Percentiles rank a stretch among this genome's conserved stretches.
These are phyloP conservation scores for Xylaria scruposa DNA, from an alignment of 495 filamentous ascomycete species.

Conservation along the genomic window DNA sequence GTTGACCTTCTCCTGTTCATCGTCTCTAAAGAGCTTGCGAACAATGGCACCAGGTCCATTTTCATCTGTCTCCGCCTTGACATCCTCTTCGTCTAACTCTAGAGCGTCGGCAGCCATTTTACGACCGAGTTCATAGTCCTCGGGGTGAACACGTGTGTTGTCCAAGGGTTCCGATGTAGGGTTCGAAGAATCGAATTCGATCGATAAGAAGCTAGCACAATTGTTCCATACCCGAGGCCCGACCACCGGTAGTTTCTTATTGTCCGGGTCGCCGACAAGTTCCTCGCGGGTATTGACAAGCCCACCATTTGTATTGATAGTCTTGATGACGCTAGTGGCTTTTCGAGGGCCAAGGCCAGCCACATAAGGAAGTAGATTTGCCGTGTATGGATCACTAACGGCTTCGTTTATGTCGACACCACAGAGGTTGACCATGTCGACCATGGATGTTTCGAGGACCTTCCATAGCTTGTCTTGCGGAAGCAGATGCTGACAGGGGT, in stretches of 20 bases:
- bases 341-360: slow-evolving; percentile 94
- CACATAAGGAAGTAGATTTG: slow-evolving; percentile 88
- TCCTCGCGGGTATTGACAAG: slow-evolving; percentile 80
- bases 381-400: slow-evolving; percentile 75
- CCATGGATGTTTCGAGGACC: slow-evolving; percentile 89
- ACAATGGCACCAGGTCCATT: slow-evolving; percentile 88
- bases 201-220: slow-evolving; percentile 90
- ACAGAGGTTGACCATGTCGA: slow-evolving; percentile 96
- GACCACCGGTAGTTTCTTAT: slow-evolving; percentile 77
- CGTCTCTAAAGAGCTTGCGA: slow-evolving; percentile 87
- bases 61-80: slow-evolving; percentile 90
- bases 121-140: slow-evolving; percentile 95
- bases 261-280: slow-evolving; percentile 83
- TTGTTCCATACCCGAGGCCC: slow-evolving; percentile 93
- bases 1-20: slow-evolving; percentile 92
- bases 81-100: slow-evolving; percentile 95
- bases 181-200: slow-evolving; percentile 82
- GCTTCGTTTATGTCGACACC: slow-evolving; percentile 96
- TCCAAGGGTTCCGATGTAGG: slow-evolving; percentile 88
- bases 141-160: slow-evolving; percentile 94
- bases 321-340: slow-evolving; percentile 83
- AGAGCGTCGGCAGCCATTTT: slow-evolving; percentile 98
- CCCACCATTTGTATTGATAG: slow-evolving; percentile 87
- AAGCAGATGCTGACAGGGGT: slow-evolving; percentile 86
- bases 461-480: slow-evolving; percentile 84